These are phyloP conservation scores for Quercus suber DNA, from an alignment of 306 rosid species.

Conservation along the genomic window DNA sequence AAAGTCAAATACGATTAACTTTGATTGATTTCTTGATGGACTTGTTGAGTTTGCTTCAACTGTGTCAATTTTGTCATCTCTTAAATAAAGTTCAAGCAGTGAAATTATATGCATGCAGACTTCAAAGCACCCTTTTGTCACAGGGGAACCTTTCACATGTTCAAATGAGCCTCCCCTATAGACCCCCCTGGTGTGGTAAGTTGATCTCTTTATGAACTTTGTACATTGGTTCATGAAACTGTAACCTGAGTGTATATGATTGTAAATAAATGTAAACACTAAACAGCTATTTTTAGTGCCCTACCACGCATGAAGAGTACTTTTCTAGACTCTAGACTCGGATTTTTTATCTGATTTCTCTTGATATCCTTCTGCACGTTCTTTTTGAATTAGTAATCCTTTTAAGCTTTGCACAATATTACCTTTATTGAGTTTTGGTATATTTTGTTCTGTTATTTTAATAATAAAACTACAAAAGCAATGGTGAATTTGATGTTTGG, in stretches of 20 bases:
- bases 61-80: background rate
- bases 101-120: constrained; percentile 62
- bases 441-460: background rate
- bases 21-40: constrained; percentile 87
- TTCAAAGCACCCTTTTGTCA: constrained; percentile 94
- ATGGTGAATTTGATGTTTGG: no score
- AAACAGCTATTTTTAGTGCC: background rate
- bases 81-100: constrained; percentile 16
- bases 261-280: background rate
- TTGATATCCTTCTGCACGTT: background rate
- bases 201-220: constrained; percentile 23
- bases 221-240: constrained; percentile 9
- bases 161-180: constrained; percentile 80
- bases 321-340: background rate
- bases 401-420: background rate
- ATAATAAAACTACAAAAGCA: no score
- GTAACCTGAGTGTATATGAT: background rate
- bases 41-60: constrained; percentile 65
- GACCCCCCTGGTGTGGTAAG: constrained; percentile 80
- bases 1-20: constrained; percentile 74
- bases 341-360: background rate
- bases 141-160: constrained; percentile 91
- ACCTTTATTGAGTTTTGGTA: background rate
- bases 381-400: background rate
- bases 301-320: background rate